phyloP scores from a whole-genome alignment of 2,329 filamentous ascomycete species.

The Calonectria henricotiae region DNA sequence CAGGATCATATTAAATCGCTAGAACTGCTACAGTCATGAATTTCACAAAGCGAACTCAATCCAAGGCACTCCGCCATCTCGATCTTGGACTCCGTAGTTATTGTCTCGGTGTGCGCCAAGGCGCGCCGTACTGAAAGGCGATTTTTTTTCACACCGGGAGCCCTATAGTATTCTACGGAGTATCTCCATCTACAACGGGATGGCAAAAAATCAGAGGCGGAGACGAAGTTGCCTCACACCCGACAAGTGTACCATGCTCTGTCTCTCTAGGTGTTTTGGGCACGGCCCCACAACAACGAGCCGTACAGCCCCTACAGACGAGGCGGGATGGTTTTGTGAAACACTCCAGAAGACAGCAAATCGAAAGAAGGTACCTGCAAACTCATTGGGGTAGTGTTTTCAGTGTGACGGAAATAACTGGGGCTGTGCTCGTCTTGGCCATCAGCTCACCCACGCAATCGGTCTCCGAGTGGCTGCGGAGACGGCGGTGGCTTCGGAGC shows the following conservation, averaged over 20 bases:
- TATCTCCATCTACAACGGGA: slow-evolving; percentile 28
- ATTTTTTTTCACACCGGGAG: slow-evolving; percentile 25
- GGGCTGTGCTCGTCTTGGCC: slow-evolving; percentile 18
- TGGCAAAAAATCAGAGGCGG: slow-evolving; percentile 26
- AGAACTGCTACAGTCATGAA: not conserved
- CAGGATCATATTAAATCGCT: slow-evolving; percentile 7
- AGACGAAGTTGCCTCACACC: slow-evolving; percentile 15
- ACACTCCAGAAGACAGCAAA: not conserved
- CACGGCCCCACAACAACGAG: not conserved
- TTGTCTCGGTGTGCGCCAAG: slow-evolving; percentile 8
- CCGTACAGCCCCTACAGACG: not conserved
- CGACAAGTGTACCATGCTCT: not conserved
- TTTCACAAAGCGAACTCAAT: not conserved
- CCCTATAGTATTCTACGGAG: slow-evolving; percentile 7
- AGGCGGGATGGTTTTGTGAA: not conserved
- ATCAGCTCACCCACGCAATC: slow-evolving; percentile 7
- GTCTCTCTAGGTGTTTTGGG: not conserved
- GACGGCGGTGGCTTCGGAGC: slow-evolving; percentile 26
- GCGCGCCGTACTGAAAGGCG: slow-evolving; percentile 22
- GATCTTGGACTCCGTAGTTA: slow-evolving; percentile 7
- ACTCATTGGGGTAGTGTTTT: slow-evolving; percentile 5
- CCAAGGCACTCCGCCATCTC: slow-evolving; percentile 18
- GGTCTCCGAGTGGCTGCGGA: slow-evolving; percentile 31
- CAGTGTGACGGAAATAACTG: slow-evolving; percentile 31
- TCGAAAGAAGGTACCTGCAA: not conserved